Evolutionary conservation across 1,284 basidiomycete genomes (phyloP).

Genomic region (Cerioporus squamosus): DNA sequence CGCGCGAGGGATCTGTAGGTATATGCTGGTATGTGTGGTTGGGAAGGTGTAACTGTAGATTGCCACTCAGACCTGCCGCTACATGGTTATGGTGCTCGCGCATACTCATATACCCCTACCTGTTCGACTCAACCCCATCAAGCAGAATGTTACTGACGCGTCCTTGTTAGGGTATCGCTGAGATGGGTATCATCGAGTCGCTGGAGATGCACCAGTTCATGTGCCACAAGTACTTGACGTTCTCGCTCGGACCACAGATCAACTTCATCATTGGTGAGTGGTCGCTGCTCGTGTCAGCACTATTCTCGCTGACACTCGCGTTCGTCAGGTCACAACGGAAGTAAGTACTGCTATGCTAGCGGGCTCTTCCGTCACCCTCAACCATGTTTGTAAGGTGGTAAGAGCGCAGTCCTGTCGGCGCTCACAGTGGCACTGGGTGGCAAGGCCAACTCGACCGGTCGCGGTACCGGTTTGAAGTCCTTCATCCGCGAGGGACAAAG

Average conservation of each 20-base stretch:
- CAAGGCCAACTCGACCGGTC: constrained; percentile 87
- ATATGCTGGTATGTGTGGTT: no score
- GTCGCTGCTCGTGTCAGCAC: not conserved
- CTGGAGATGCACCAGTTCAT: constrained; percentile 95
- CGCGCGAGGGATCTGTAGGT: no score
- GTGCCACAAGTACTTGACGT: constrained; percentile 88
- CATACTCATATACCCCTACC: no score
- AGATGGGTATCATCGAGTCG: constrained; percentile 86
- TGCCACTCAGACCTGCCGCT: no score
- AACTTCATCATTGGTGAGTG: constrained; percentile 94
- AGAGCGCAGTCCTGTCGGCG: constrained; percentile 94
- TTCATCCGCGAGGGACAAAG: constrained; percentile 87
- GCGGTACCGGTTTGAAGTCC: constrained; percentile 85
- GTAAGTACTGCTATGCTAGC: constrained; percentile 44
- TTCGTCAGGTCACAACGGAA: constrained; percentile 74
- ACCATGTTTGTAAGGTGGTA: constrained; percentile 69
- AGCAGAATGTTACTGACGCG: no score
- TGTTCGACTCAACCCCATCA: no score
- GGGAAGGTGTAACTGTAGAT: no score
- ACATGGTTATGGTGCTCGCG: no score
- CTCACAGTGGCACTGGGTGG: constrained; percentile 94
- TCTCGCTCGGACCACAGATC: constrained; percentile 87
- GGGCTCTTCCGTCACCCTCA: not conserved
- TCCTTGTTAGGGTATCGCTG: constrained; percentile 64
- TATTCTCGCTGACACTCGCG: not conserved